Evolutionary conservation across 2,329 filamentous ascomycete species (phyloP).

Genomic region (Ascochyta pisi): DNA sequence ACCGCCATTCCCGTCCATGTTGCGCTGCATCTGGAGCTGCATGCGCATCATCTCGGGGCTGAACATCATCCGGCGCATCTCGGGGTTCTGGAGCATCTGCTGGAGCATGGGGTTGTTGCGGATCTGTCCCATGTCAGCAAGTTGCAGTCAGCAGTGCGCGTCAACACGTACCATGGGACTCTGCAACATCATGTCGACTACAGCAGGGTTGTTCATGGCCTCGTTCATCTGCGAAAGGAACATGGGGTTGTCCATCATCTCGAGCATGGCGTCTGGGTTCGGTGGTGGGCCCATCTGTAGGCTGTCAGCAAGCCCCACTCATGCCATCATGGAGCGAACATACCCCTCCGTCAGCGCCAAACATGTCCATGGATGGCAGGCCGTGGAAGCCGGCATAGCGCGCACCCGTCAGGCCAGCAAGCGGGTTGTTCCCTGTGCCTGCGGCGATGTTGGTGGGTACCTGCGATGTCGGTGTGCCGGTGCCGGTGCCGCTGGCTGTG

Average conservation of each 20-base stretch:
- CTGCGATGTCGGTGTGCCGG: slow-evolving; percentile 63
- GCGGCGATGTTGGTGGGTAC: slow-evolving; percentile 80
- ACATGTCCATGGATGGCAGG: slow-evolving; percentile 84
- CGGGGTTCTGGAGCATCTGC: slow-evolving; percentile 85
- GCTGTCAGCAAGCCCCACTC: slow-evolving; percentile 25
- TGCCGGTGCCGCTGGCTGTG: slow-evolving; percentile 48
- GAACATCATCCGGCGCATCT: slow-evolving; percentile 91
- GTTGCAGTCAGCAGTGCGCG: background rate
- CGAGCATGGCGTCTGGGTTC: slow-evolving; percentile 78
- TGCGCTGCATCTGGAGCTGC: slow-evolving; percentile 80
- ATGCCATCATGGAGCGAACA: slow-evolving; percentile 52
- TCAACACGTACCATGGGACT: slow-evolving; percentile 58
- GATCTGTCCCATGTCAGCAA: slow-evolving; percentile 57
- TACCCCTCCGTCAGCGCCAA: slow-evolving; percentile 93
- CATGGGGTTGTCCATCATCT: slow-evolving; percentile 87
- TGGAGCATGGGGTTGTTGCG: slow-evolving; percentile 87
- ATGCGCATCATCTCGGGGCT: slow-evolving; percentile 84
- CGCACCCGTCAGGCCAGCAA: slow-evolving; percentile 89
- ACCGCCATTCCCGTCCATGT: slow-evolving; percentile 60
- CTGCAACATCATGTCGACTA: slow-evolving; percentile 79
- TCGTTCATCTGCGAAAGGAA: slow-evolving; percentile 90
- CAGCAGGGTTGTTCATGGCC: slow-evolving; percentile 91
- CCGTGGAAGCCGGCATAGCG: slow-evolving; percentile 92
- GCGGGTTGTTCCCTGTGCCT: slow-evolving; percentile 80
- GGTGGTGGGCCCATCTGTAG: slow-evolving; percentile 88